Base-by-base conservation (phyloP, 176 grass and related monocot genomes). In the Oryza nivara region DNA sequence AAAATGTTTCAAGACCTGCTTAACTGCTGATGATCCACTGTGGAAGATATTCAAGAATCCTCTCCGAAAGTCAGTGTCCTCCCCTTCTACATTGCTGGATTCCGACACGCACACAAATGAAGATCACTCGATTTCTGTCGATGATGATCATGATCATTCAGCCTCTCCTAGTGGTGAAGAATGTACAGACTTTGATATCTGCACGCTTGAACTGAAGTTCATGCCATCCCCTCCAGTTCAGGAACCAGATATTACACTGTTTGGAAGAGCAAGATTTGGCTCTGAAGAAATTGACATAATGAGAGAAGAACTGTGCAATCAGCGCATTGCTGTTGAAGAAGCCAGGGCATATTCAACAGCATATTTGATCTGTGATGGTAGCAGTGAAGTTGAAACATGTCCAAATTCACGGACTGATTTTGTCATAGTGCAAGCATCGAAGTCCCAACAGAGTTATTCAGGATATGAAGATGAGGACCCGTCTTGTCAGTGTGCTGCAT, bases 221-320 rank as follows among this genome's bases (percentile, higher is more conserved):
- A 83, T 86, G 20, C 38, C 88, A 23, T 82, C 86, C 74, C 80
- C 26, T 58, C 73, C 88, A 43, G 65, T 73, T 65, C 51, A 79
- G 75, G 78, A 82, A 88, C 82, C 82, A 44, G 64, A 82, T 13
- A 72, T 98, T 80, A 98, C 93, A 67, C 85, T 98, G 52, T 98
- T 98, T 74, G 96, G 96, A 81, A 88, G 89, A 86, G 93, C 93
- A 75, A 92, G 96, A 48, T 94, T 98, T 89, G 91, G 81, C 16
- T 84, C 77, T 81, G 77, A 98, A 81, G 85, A 79, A 30, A 70
- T 76, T 83, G 84, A 85, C 76, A 88, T 88, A 83, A 73, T 85
- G 78, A 91, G 91, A 77, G 85, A 93, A 79, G 89, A 90, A 66
- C 11, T 90, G 83, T 75, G 54, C 26, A 81, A 77, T 9, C 70